Evolutionary conservation across 2,329 filamentous ascomycete genomes (phyloP).

Genomic region (Colletotrichum magnum): DNA sequence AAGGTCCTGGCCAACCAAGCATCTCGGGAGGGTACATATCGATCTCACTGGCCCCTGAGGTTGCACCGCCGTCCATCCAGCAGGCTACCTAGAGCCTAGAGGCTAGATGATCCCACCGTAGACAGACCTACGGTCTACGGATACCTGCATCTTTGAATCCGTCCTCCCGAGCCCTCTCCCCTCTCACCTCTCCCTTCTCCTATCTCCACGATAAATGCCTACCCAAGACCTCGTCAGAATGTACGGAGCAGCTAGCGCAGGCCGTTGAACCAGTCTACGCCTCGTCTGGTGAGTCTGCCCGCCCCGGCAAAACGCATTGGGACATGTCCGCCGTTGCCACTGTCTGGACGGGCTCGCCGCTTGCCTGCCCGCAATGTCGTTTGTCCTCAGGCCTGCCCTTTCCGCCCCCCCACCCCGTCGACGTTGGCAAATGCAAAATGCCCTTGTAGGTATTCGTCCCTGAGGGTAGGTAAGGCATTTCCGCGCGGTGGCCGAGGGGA

Average conservation of each 20-base stretch:
- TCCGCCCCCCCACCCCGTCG: background rate
- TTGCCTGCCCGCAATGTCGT: conserved; percentile 23
- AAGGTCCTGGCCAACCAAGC: background rate
- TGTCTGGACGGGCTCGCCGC: conserved; percentile 12
- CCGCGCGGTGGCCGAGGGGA: background rate
- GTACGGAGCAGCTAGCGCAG: conserved; percentile 23
- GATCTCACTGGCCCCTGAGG: background rate
- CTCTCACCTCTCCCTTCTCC: background rate
- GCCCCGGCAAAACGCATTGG: conserved; percentile 12
- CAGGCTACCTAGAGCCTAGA: background rate
- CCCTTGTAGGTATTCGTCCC: background rate
- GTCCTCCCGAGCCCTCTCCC: background rate
- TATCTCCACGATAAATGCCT: background rate
- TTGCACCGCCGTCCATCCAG: background rate
- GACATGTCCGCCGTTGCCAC: conserved; percentile 27
- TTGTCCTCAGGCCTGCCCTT: conserved; percentile 15
- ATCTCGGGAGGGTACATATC: background rate
- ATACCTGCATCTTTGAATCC: background rate
- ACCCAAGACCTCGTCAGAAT: conserved; percentile 4
- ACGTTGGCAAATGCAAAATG: conserved; percentile 1
- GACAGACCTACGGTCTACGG: background rate
- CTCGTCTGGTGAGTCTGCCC: conserved; percentile 26
- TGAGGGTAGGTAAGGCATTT: conserved; percentile 6
- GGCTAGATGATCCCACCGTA: background rate
- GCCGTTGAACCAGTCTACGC: conserved; percentile 31